A percentile compares a stretch with the other conserved stretches of the same genome.
Evolutionary conservation across 352 stramenopile species (phyloP).

Genomic region (Globisporangium alternatum): DNA sequence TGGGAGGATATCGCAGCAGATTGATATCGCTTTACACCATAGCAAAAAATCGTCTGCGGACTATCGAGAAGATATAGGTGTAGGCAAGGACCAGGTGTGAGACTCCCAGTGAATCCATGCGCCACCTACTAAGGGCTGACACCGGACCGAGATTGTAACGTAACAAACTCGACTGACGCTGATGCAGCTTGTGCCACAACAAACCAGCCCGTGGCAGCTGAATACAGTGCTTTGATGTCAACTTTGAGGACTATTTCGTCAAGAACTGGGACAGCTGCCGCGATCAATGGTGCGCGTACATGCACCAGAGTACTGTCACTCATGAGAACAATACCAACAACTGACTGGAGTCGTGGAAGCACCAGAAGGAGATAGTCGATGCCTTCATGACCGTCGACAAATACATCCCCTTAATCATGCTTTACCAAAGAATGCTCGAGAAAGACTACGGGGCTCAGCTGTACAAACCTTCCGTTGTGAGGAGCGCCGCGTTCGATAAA

Average conservation of each 20-base stretch:
- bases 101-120: constrained; percentile 14
- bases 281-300: constrained; percentile 18
- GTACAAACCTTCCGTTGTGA: constrained; percentile 12
- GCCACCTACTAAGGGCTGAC: not conserved
- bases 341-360: constrained; percentile 22
- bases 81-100: constrained; percentile 19
- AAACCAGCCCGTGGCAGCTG: not conserved
- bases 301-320: constrained; percentile 16
- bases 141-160: no score
- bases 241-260: constrained; percentile 21
- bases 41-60: constrained; percentile 21
- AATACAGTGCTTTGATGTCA: no score
- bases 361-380: constrained; percentile 20
- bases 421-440: constrained; percentile 19
- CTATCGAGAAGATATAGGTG: constrained; percentile 11
- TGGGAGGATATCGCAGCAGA: constrained; percentile 15
- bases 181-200: not conserved
- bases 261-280: constrained; percentile 26
- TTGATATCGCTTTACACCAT: constrained; percentile 15
- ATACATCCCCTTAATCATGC: constrained; percentile 18
- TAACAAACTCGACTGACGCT: not conserved
- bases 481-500: constrained; percentile 14
- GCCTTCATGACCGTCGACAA: constrained; percentile 21
- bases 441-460: constrained; percentile 17
- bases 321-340: constrained; percentile 32